Conservation (phyloP, 805 yeast species). For the Wickerhamiella shivajii region DNA sequence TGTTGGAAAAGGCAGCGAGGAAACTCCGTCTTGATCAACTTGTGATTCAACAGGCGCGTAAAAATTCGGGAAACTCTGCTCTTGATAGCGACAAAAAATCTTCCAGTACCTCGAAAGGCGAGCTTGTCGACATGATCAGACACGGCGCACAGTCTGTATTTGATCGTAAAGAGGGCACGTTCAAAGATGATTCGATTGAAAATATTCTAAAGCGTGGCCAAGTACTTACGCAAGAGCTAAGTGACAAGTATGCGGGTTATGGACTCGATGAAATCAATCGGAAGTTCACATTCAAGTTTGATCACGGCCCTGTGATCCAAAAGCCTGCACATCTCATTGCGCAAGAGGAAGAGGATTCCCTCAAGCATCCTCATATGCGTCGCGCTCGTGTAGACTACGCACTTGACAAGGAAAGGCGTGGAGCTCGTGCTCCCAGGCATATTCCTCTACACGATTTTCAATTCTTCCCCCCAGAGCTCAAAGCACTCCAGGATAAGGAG, state of each 20-base stretch:
- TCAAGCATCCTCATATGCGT: slow-evolving; percentile 26
- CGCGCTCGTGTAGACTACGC: slow-evolving; percentile 34
- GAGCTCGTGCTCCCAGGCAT: slow-evolving; percentile 75
- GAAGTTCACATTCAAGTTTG: slow-evolving; percentile 47
- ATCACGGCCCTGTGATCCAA: slow-evolving; percentile 22
- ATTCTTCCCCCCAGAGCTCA: slow-evolving; percentile 58
- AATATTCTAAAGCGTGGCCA: slow-evolving; percentile 68
- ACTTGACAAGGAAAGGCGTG: slow-evolving; percentile 46
- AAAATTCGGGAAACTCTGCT: slow-evolving; percentile 13
- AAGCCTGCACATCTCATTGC: neutral
- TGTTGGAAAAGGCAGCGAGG: slow-evolving; percentile 89
- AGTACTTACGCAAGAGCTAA: slow-evolving; percentile 62
- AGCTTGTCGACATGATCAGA: slow-evolving; percentile 85
- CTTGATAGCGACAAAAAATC: slow-evolving; percentile 16
- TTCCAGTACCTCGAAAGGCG: slow-evolving; percentile 44
- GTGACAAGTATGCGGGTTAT: slow-evolving; percentile 65
- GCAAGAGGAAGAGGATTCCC: slow-evolving; percentile 17
- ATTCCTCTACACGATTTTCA: slow-evolving; percentile 76
- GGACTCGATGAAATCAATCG: slow-evolving; percentile 90
- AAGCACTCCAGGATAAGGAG: slow-evolving; percentile 67
- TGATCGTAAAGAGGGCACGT: slow-evolving; percentile 30
- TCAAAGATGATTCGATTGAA: slow-evolving; percentile 46
- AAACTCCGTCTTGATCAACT: slow-evolving; percentile 82
- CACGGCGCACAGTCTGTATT: slow-evolving; percentile 88
- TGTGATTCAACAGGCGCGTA: slow-evolving; percentile 84